These are phyloP conservation scores for Tetracladium setigerum DNA, from an alignment of 495 filamentous ascomycete species.

Conservation along the genomic window DNA sequence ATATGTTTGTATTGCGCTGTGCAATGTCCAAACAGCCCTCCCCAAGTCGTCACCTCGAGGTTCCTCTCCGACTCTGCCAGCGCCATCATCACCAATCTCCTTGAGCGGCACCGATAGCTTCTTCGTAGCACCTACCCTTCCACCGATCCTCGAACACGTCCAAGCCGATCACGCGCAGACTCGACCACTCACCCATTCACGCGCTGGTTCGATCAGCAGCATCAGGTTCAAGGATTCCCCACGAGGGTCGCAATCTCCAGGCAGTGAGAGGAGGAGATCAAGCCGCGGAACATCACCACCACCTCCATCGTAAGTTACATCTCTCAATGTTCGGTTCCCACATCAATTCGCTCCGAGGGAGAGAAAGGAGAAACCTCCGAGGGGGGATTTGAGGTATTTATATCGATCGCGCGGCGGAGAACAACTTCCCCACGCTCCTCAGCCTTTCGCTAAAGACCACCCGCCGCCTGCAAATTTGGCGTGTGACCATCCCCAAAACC, in stretches of 20 bases:
- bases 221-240: slow-evolving; percentile 14
- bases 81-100: slow-evolving; percentile 5
- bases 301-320: slow-evolving; percentile 17
- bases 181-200: background rate
- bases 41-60: background rate
- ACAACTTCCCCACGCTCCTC: background rate
- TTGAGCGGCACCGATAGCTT: slow-evolving; percentile 2
- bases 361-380: background rate
- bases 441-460: too few species aligned
- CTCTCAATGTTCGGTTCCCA: background rate
- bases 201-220: slow-evolving; percentile 7
- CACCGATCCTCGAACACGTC: slow-evolving; percentile 21
- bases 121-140: slow-evolving; percentile 8
- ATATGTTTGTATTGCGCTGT: too few species aligned
- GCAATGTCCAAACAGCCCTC: too few species aligned
- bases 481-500: slow-evolving; percentile 13
- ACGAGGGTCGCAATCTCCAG: background rate
- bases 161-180: slow-evolving; percentile 12
- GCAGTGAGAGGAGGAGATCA: slow-evolving; percentile 3
- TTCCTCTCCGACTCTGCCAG: background rate
- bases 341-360: background rate
- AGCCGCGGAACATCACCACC: slow-evolving; percentile 14
- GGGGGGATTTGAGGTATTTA: background rate
- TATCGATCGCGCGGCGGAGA: too few species aligned
- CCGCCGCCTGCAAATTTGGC: too few species aligned